Base-by-base conservation (phyloP, 352 stramenopile genomes). In the Pseudoperonospora humuli region DNA sequence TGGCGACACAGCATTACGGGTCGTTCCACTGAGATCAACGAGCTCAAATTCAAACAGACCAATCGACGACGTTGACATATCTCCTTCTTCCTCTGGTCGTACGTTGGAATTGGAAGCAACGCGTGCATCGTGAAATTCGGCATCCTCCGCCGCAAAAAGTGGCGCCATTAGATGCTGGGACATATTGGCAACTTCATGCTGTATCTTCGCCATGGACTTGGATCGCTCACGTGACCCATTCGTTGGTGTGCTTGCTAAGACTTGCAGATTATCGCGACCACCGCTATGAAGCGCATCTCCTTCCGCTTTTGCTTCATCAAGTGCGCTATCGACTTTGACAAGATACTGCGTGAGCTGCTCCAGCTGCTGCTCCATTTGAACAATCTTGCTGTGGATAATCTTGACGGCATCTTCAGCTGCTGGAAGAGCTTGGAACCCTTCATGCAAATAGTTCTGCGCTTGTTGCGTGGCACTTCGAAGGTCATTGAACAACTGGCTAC, bases 11-110 rank as follows among this genome's bases (percentile, higher is more conserved):
- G 67, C 73, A 44, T 70, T 65, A 17, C 73, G 66, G 18, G 80
- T 86, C 9, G 61, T 67, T 13, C 79, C 77, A 33, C 73, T 89
- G 21, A 94, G 54, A 59, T 91, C 79, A 35, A 90, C 70, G 7
- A 94, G 39, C 38, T 94, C 82, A 54, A 94, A 92, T 41, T 91
- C 74, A 37, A 94, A 89, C 26, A 89, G 46, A 0, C 76, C 67
- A 33, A 73, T 47, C 5, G 67, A 75, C 5, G 70, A 81, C 7
- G 57, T 72, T 6, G 75, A 76, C 62, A 84, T 73, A 42, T 84
- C 75, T 39, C 61, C 58, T 41, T 75, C 58, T 19, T 36, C 27
- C 9, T 29, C 33, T 29, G 50, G 32, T 19, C 43, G 21, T 50
- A 53, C 63, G 47, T 55, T 59, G 7, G 48, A 41, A 27, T 74